These are phyloP conservation scores for Blepharisma undulans DNA, from an alignment of 169 alveolate species.

Conservation along the genomic window DNA sequence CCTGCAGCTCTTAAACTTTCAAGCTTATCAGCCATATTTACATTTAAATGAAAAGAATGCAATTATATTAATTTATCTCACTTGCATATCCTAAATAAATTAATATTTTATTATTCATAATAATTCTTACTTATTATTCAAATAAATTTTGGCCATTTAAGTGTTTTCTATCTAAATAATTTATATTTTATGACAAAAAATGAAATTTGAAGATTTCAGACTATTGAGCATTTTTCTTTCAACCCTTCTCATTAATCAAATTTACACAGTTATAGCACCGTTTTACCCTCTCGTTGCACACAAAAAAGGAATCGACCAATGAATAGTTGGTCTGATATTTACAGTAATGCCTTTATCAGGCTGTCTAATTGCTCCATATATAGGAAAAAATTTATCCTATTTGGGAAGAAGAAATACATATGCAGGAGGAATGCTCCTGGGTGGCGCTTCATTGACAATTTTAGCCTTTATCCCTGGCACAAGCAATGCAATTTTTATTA, in stretches of 20 bases:
- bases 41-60: neutral
- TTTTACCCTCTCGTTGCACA: conserved; percentile 1
- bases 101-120: too few relatives aligned
- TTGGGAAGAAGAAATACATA: neutral
- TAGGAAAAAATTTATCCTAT: neutral
- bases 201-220: neutral
- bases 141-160: too few relatives aligned
- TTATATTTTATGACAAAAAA: neutral
- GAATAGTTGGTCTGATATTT: neutral
- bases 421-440: neutral
- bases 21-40: neutral
- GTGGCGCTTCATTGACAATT: neutral
- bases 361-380: neutral
- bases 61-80: too few relatives aligned
- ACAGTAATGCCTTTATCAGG: neutral
- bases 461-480: neutral
- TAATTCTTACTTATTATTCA: too few relatives aligned
- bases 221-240: neutral
- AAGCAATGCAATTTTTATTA: neutral
- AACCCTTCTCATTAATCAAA: neutral
- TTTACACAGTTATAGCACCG: neutral
- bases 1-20: neutral
- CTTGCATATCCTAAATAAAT: too few relatives aligned
- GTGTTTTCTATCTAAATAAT: too few relatives aligned
- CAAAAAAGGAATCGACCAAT: neutral